phyloP scores from a whole-genome alignment of 441 rosid species.

The Jatropha podagrica region DNA sequence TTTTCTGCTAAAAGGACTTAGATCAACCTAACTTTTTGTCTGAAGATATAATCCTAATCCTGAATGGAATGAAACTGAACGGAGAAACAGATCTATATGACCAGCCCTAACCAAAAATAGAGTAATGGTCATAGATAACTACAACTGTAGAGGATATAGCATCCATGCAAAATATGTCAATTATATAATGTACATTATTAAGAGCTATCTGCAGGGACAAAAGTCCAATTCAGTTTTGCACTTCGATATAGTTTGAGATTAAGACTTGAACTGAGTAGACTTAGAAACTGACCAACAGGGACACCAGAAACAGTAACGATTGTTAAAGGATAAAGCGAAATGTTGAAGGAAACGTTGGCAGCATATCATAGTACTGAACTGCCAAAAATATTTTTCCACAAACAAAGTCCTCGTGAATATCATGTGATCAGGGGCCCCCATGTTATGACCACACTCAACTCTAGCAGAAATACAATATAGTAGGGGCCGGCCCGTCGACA shows the following conservation, averaged over 20 bases:
- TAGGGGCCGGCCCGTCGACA: constrained; percentile 56
- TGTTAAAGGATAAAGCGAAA: background rate
- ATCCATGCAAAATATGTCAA: background rate
- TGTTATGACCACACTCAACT: constrained; percentile 32
- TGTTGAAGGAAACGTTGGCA: background rate
- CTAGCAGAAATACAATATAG: constrained; percentile 34
- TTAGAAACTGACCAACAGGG: background rate
- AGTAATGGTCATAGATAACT: too few species aligned
- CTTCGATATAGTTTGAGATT: background rate
- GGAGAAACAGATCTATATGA: too few species aligned
- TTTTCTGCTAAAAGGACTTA: too few species aligned
- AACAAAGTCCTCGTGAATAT: constrained; percentile 43
- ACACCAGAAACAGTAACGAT: background rate
- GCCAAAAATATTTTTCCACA: constrained; percentile 27
- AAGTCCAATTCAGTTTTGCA: background rate
- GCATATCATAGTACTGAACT: constrained; percentile 5
- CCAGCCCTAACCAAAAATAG: background rate
- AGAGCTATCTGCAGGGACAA: background rate
- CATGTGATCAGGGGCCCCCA: constrained; percentile 43
- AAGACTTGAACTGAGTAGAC: background rate
- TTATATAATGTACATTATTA: background rate
- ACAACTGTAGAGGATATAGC: too few species aligned
- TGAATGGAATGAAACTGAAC: too few species aligned
- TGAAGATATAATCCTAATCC: too few species aligned
- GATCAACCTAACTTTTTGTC: too few species aligned